phyloP scores from a whole-genome alignment of 306 rosid species.

The Vigna unguiculata region DNA sequence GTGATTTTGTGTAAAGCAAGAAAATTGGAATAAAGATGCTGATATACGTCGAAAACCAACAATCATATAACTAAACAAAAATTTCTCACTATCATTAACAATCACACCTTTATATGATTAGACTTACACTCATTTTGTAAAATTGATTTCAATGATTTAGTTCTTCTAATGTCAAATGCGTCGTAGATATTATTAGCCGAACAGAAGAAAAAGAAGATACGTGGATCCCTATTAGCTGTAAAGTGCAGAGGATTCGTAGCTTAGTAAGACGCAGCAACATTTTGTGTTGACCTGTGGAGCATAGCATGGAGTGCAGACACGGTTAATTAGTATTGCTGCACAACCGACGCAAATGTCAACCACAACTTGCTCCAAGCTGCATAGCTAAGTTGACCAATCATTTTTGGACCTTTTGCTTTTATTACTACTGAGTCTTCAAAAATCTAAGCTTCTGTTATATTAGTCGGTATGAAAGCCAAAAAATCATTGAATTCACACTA shows the following conservation, averaged over 20 bases:
- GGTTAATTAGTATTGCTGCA: background rate
- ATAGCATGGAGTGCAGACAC: too few species aligned
- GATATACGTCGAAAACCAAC: too few species aligned
- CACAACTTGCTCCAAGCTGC: constrained; percentile 8
- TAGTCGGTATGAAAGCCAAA: constrained; percentile 22
- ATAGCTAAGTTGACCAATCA: background rate
- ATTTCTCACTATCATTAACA: too few species aligned
- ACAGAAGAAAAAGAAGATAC: background rate
- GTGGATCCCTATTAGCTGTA: background rate
- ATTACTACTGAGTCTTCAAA: background rate
- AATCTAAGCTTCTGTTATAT: background rate
- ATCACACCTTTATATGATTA: too few species aligned
- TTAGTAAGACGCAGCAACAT: background rate
- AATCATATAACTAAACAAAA: too few species aligned
- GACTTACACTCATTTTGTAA: too few species aligned
- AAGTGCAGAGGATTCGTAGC: background rate
- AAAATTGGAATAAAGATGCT: too few species aligned
- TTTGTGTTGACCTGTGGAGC: background rate
- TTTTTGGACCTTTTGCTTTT: constrained; percentile 9
- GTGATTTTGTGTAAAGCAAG: too few species aligned
- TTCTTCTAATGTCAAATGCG: too few species aligned
- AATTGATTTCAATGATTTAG: too few species aligned
- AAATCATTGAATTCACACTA: background rate
- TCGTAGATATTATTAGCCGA: too few species aligned
- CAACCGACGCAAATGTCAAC: constrained; percentile 13